phyloP scores from a whole-genome alignment of 2,329 filamentous ascomycete species.

The Chaetomiaceae sp. region DNA sequence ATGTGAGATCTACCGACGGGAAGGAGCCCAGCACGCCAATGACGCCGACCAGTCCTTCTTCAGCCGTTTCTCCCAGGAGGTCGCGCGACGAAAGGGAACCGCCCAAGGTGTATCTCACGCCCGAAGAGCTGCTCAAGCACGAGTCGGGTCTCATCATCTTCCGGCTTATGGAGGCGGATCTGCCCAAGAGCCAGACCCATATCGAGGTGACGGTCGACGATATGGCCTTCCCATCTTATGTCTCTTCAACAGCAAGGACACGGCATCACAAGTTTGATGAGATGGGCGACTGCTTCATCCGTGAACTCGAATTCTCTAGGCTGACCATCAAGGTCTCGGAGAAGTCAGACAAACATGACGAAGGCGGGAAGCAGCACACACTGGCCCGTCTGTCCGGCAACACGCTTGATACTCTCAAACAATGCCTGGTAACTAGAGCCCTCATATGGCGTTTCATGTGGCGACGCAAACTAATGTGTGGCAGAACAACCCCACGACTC shows the following conservation, averaged over 20 bases:
- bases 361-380: conserved; percentile 66
- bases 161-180: conserved; percentile 83
- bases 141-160: conserved; percentile 93
- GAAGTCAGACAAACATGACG: conserved; percentile 67
- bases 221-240: conserved; percentile 85
- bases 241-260: conserved; percentile 68
- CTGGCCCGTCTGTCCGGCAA: conserved; percentile 79
- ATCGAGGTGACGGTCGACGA: conserved; percentile 93
- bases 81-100: conserved; percentile 53
- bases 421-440: conserved; percentile 65
- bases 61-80: conserved; percentile 40
- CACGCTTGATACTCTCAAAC: conserved; percentile 81
- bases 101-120: conserved; percentile 72
- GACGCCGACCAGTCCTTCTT: conserved; percentile 42
- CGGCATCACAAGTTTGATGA: conserved; percentile 76
- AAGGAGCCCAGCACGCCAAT: conserved; percentile 35
- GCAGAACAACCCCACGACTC: conserved; percentile 81
- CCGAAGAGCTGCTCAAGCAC: conserved; percentile 76
- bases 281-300: conserved; percentile 91
- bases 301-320: conserved; percentile 93
- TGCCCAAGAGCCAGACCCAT: conserved; percentile 69
- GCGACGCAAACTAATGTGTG: conserved; percentile 12
- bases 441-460: not conserved
- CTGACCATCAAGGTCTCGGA: conserved; percentile 84
- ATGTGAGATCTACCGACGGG: conserved; percentile 29